These are phyloP conservation scores for Exophiala viscosa DNA, from an alignment of 2,329 filamentous ascomycete species.

Conservation along the genomic window DNA sequence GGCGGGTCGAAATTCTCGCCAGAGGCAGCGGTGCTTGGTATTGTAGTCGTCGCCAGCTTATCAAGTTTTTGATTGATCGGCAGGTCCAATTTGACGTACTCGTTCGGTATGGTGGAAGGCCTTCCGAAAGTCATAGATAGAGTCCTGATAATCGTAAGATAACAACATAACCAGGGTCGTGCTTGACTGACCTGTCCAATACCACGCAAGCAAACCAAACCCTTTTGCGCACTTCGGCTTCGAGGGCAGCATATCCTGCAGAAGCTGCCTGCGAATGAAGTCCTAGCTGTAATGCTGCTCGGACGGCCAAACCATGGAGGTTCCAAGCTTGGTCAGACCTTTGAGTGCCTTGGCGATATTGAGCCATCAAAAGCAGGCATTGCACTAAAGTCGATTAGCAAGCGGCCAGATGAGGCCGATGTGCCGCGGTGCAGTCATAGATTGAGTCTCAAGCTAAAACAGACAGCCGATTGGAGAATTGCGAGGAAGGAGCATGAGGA, in stretches of 20 bases:
- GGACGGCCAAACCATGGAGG: conserved; percentile 20
- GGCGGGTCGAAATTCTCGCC: conserved; percentile 14
- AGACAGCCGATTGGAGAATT: background rate
- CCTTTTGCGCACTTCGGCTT: conserved; percentile 20
- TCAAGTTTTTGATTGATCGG: conserved; percentile 21
- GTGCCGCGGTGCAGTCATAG: background rate
- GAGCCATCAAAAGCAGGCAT: conserved; percentile 22
- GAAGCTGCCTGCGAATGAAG: conserved; percentile 16
- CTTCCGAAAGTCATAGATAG: conserved; percentile 23
- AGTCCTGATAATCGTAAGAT: conserved; percentile 8
- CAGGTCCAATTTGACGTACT: conserved; percentile 17
- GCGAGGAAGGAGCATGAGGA: background rate
- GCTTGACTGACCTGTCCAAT: conserved; percentile 14
- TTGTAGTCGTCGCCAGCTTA: conserved; percentile 7
- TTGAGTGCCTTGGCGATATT: conserved; percentile 22
- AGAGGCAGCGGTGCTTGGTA: conserved; percentile 4
- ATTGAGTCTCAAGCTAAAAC: background rate
- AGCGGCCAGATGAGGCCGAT: background rate
- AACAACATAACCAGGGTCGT: background rate
- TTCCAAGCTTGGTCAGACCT: conserved; percentile 22
- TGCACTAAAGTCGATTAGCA: conserved; percentile 8
- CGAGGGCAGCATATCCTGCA: conserved; percentile 7
- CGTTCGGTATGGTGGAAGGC: conserved; percentile 18
- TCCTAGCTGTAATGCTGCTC: conserved; percentile 20
- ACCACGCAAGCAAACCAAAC: conserved; percentile 23